Evolutionary conservation across 1,284 basidiomycete species (phyloP).

Genomic region (Rhodotorula sp.): DNA sequence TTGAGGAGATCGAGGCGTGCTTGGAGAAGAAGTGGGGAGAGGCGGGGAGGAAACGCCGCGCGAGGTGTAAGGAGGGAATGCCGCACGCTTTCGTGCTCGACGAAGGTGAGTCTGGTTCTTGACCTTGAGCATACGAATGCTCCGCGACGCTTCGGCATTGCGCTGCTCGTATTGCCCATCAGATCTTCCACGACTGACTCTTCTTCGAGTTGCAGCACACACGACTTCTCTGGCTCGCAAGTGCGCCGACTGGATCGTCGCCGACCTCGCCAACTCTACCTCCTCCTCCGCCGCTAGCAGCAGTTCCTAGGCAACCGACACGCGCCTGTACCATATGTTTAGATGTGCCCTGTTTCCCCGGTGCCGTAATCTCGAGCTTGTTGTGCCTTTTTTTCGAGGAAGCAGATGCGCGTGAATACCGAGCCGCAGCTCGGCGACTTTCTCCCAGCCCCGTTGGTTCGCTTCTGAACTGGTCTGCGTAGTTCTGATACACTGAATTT

Average conservation of each 20-base stretch:
- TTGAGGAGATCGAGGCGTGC: constrained; percentile 27
- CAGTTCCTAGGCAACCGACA: background rate
- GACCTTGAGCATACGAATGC: background rate
- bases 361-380: background rate
- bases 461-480: too few relatives aligned
- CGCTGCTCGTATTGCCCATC: too few relatives aligned
- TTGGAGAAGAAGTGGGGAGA: constrained; percentile 21
- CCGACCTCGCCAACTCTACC: constrained; percentile 12
- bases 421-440: background rate
- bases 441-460: too few relatives aligned
- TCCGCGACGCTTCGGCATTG: too few relatives aligned
- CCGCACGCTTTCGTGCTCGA: constrained; percentile 37
- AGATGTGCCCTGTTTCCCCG: background rate
- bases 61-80: constrained; percentile 36
- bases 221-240: constrained; percentile 21
- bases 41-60: constrained; percentile 11
- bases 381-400: background rate
- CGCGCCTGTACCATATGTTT: background rate
- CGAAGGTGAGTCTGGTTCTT: constrained; percentile 10
- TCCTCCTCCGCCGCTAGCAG: background rate
- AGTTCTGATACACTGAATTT: too few relatives aligned
- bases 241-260: constrained; percentile 34
- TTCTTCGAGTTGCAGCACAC: constrained; percentile 9
- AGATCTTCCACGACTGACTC: background rate
- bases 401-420: background rate